Percentiles rank a stretch among this genome's conserved stretches.
phyloP scores from a whole-genome alignment of 2,329 filamentous ascomycete species.

The Aureobasidium lini region DNA sequence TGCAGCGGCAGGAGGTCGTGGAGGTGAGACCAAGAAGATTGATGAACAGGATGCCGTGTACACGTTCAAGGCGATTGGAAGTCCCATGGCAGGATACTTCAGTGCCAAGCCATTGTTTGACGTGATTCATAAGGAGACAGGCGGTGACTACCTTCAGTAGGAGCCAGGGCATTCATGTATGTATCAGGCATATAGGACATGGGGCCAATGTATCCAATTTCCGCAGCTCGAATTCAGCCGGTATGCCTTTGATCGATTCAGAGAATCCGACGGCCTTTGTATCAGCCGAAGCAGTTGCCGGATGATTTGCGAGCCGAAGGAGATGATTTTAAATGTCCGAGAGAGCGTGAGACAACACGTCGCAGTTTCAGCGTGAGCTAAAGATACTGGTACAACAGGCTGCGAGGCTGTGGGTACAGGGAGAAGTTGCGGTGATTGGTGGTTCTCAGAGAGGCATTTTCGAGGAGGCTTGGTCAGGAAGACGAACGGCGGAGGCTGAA shows the following conservation, averaged over 20 bases:
- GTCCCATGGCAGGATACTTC: conserved; percentile 58
- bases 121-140: conserved; percentile 55
- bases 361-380: neutral
- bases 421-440: neutral
- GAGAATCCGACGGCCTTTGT: neutral
- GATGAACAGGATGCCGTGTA: conserved; percentile 59
- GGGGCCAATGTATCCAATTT: neutral
- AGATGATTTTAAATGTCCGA: neutral
- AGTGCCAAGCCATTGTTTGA: conserved; percentile 66
- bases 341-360: neutral
- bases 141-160: conserved; percentile 45
- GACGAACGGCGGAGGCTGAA: neutral
- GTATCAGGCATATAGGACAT: neutral
- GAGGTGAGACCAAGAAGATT: conserved; percentile 59
- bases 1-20: conserved; percentile 54
- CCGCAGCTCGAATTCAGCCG: neutral
- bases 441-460: neutral
- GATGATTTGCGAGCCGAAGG: neutral
- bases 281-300: conserved; percentile 8
- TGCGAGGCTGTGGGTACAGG: neutral
- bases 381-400: neutral
- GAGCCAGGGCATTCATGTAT: neutral
- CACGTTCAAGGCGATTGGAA: conserved; percentile 60
- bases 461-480: neutral
- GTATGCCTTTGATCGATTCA: neutral